phyloP scores from a whole-genome alignment of 2,329 filamentous ascomycete genomes.

The Graphilbum fragrans region DNA sequence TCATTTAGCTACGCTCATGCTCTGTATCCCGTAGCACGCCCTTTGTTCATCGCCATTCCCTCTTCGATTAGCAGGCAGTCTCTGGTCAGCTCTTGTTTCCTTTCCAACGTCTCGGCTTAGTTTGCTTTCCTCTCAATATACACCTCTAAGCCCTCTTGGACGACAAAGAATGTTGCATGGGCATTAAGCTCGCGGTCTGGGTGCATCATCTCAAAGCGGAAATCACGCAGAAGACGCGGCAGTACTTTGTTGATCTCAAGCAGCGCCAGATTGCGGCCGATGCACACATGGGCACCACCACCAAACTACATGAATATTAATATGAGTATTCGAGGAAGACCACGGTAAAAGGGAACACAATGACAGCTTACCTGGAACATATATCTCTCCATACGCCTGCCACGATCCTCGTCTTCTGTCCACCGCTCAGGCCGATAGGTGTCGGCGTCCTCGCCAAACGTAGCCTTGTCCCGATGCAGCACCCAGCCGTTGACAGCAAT shows the following conservation, averaged over 20 bases:
- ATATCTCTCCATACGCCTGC: constrained; percentile 36
- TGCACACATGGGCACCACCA: constrained; percentile 40
- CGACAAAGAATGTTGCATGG: constrained; percentile 47
- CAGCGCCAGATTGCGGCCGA: constrained; percentile 40
- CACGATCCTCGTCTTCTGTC: constrained; percentile 31
- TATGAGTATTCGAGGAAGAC: neutral
- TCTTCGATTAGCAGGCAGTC: too few relatives aligned
- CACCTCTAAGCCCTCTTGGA: constrained; percentile 43
- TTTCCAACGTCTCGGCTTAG: too few relatives aligned
- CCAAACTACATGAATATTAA: constrained; percentile 29
- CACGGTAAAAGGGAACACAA: neutral
- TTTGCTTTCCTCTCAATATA: constrained; percentile 31
- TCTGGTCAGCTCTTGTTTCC: too few relatives aligned
- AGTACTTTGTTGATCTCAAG: constrained; percentile 49
- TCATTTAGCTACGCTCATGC: too few relatives aligned
- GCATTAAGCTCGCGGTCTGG: constrained; percentile 35
- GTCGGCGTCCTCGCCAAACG: constrained; percentile 40
- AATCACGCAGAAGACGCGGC: constrained; percentile 40
- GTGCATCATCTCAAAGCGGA: constrained; percentile 38
- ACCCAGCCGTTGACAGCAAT: constrained; percentile 44
- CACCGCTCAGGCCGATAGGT: constrained; percentile 41
- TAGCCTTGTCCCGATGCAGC: constrained; percentile 31
- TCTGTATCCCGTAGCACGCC: too few relatives aligned
- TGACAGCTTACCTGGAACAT: constrained; percentile 35
- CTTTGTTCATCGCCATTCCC: too few relatives aligned